Base-by-base conservation (phyloP, 129 eudicot genomes). In the Centaurea solstitialis region DNA sequence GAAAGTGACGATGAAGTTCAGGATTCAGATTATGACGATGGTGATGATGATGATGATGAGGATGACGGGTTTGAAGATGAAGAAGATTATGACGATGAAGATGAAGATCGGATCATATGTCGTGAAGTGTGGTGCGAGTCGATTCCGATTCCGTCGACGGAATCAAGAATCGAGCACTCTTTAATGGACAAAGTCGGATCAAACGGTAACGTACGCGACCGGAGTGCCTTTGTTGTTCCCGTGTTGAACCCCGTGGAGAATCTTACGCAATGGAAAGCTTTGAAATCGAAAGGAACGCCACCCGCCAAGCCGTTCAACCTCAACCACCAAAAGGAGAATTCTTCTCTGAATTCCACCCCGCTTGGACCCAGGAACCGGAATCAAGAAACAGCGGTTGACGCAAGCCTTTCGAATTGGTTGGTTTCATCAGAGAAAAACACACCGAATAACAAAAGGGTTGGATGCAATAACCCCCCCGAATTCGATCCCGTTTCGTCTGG, bases 351-450 rank as follows among this genome's bases (percentile, higher is more conserved):
- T 76, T 80, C 33, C 22, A 35, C 30, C 30, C 70, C 71, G 12
- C 30, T 37, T 13, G 72, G 57, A 75, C 80, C 77, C 20, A 89
- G 83, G 83, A 86, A 50, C 74, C n/a, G 35, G 64, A 80, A 85
- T 64, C 87, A 84, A 87, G 97, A 92, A 74, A 57, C 86, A 18
- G 89, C 91, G 18, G 98, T 96, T 15, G 92, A 93, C 80, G 91
- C 99, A 18, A 96, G 99, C 75, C 91, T 96, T 65, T 94, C 98
- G n/a, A 91, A 86, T 72, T 96, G 99, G 99, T 61, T 96, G 76
- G 86, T 68, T 79, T 66, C 96, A 9, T 72, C 88, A 9, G 87
- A 89, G 74, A 57, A 57, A 68, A 81, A 57, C 69, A 83, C 89
- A 39, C 89, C 90, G 4, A 77, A 79, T 65, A 82, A 76, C 73